phyloP scores from a whole-genome alignment of 2,329 filamentous ascomycete genomes.

The Byssothecium circinans region DNA sequence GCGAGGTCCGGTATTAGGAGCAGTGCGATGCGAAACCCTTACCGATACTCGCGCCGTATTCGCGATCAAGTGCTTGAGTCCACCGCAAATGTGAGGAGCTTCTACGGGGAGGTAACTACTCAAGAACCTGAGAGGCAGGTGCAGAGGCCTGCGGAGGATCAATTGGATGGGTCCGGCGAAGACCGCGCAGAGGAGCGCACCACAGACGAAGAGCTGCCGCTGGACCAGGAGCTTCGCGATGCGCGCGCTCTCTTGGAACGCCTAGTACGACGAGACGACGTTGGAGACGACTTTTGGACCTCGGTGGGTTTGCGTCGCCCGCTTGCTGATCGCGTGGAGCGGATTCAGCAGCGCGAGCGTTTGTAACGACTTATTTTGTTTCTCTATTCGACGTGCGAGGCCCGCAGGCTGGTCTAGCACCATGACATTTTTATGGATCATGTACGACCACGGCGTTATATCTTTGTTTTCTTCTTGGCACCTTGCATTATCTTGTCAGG shows the following conservation, averaged over 20 bases:
- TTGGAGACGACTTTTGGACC: constrained; percentile 80
- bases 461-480: neutral
- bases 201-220: constrained; percentile 24
- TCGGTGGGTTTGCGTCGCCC: constrained; percentile 46
- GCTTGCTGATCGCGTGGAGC: constrained; percentile 38
- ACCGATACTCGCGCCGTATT: constrained; percentile 32
- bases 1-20: constrained; percentile 17
- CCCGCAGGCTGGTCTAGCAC: constrained; percentile 10
- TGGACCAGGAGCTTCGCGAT: constrained; percentile 55
- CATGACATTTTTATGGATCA: neutral
- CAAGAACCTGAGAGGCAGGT: constrained; percentile 9
- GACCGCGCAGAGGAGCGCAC: constrained; percentile 22
- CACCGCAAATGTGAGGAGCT: constrained; percentile 31
- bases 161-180: constrained; percentile 12
- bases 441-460: constrained; percentile 2
- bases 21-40: constrained; percentile 22
- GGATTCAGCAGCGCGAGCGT: constrained; percentile 36
- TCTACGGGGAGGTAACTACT: constrained; percentile 20
- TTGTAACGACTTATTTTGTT: constrained; percentile 16
- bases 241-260: constrained; percentile 74
- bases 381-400: constrained; percentile 2
- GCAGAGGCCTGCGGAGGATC: constrained; percentile 11
- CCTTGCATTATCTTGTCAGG: neutral
- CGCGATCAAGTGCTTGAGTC: constrained; percentile 31
- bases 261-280: constrained; percentile 70